Conservation (phyloP, 352 stramenopile species). For the Globisporangium apiculatum region DNA sequence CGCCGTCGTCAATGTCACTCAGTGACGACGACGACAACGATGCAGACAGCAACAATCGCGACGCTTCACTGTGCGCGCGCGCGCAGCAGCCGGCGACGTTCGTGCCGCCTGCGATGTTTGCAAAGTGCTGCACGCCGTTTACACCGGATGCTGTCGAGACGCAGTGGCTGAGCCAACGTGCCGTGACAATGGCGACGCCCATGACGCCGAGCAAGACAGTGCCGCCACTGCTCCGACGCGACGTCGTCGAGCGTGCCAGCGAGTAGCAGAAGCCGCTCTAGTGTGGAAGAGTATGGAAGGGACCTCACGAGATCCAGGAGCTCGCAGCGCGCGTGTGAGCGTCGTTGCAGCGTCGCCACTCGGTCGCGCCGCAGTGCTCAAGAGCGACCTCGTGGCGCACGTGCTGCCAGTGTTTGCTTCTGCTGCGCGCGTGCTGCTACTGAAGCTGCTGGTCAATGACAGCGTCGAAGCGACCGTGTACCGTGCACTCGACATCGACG, state of each 20-base stretch:
- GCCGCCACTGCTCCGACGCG: slow-evolving; percentile 6
- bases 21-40: background rate
- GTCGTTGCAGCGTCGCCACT: slow-evolving; percentile 40
- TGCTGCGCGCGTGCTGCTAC: slow-evolving; percentile 20
- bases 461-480: slow-evolving; percentile 37
- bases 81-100: slow-evolving; percentile 17
- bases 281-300: too few species aligned
- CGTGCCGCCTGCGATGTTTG: slow-evolving; percentile 34
- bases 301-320: slow-evolving; percentile 28
- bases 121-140: slow-evolving; percentile 29
- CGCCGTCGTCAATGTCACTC: too few species aligned
- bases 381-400: slow-evolving; percentile 25
- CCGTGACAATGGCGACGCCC: background rate
- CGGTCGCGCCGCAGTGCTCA: slow-evolving; percentile 32
- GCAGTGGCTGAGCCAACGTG: background rate
- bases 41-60: background rate
- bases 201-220: slow-evolving; percentile 5
- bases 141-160: slow-evolving; percentile 7
- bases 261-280: slow-evolving; percentile 14
- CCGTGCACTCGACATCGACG: slow-evolving; percentile 47
- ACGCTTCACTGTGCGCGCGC: too few species aligned
- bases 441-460: slow-evolving; percentile 68
- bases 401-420: slow-evolving; percentile 41
- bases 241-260: slow-evolving; percentile 43
- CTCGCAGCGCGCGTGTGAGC: slow-evolving; percentile 46